phyloP scores from a whole-genome alignment of 306 rosid genomes.

The Cucurbita moschata region DNA sequence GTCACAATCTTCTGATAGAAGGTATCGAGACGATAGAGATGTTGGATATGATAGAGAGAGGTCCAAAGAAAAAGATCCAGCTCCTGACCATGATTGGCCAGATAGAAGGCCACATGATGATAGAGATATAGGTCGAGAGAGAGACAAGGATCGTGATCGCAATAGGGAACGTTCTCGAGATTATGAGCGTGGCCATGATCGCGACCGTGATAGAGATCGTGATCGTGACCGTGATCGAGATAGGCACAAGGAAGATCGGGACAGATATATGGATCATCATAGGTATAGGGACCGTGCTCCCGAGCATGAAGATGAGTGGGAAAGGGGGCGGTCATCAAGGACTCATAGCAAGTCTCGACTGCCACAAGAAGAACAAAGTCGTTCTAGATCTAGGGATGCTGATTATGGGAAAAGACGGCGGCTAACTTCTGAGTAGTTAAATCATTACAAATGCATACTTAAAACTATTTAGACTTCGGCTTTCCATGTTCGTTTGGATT shows the following conservation, averaged over 20 bases:
- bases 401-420: constrained; percentile 91
- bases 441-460: constrained; percentile 9
- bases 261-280: constrained; percentile 67
- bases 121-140: constrained; percentile 50
- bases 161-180: constrained; percentile 45
- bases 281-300: constrained; percentile 62
- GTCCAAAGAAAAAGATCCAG: constrained; percentile 60
- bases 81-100: constrained; percentile 49
- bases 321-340: constrained; percentile 67
- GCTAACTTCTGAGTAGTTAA: constrained; percentile 55
- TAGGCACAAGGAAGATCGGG: constrained; percentile 69
- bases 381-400: constrained; percentile 76
- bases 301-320: constrained; percentile 79
- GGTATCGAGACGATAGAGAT: constrained; percentile 78
- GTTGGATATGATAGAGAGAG: constrained; percentile 62
- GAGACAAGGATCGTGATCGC: constrained; percentile 38
- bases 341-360: constrained; percentile 58
- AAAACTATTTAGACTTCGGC: constrained; percentile 13
- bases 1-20: constrained; percentile 87
- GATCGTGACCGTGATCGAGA: constrained; percentile 60
- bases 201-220: constrained; percentile 25
- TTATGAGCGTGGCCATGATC: constrained; percentile 23
- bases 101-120: constrained; percentile 70
- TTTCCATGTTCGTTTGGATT: constrained; percentile 23
- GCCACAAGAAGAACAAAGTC: constrained; percentile 61